Conservation (phyloP, 176 grass and related monocot genomes). For the Eleusine coracana region DNA sequence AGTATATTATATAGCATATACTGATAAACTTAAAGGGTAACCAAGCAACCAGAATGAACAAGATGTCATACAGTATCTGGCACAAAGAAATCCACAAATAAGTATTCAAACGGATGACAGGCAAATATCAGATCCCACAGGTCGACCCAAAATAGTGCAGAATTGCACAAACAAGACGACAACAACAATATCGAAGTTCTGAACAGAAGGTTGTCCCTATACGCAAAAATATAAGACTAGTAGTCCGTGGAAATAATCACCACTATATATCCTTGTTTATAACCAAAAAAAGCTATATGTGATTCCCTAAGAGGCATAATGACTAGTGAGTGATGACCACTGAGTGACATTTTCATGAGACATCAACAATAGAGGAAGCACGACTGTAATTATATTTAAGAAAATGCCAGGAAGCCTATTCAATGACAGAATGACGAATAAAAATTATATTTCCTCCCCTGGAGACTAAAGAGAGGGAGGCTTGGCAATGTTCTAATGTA, state of each 20-base stretch:
- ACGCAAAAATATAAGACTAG: background rate
- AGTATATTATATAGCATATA: background rate
- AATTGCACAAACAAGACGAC: background rate
- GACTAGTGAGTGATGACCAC: background rate
- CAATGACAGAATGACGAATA: too few species aligned
- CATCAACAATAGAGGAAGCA: background rate
- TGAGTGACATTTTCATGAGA: background rate
- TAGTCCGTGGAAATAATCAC: background rate
- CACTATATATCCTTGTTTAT: background rate
- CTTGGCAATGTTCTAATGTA: background rate
- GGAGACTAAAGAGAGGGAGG: background rate
- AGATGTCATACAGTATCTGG: background rate
- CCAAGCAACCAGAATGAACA: background rate
- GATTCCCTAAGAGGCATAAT: background rate
- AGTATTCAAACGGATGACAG: background rate
- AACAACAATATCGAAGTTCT: background rate
- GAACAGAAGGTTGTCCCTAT: background rate
- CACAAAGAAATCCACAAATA: background rate
- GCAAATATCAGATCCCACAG: background rate
- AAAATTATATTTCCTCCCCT: background rate
- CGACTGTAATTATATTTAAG: background rate
- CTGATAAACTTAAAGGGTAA: background rate
- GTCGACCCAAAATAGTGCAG: background rate
- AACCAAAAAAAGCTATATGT: background rate
- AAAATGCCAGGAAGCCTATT: background rate